Base-by-base conservation (phyloP, 352 stramenopile genomes). In the Phytophthora pini region DNA sequence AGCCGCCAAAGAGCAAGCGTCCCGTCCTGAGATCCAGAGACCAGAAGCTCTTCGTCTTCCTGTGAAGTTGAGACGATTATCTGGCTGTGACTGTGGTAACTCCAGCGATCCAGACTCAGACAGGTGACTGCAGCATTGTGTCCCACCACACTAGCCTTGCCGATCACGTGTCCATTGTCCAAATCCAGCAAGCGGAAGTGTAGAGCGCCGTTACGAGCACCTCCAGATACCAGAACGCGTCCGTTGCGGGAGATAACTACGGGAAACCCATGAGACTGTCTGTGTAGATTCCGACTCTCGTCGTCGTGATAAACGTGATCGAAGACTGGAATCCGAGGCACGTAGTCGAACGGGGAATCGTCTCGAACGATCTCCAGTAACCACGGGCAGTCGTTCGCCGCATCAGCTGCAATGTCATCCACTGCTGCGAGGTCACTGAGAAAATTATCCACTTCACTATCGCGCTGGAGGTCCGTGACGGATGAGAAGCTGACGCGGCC, bases 141-240 rank as follows among this genome's bases (percentile, higher is more conserved):
- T 0, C 88, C 88, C 3, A 86, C 84, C 9, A 94, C 85, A 54
- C 85, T 96, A 1, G 87, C 88, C 61, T 93, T 93, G 9, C 82
- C 88, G 22, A 95, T 59, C 15, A 96, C 74, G 43, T 94, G 88
- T 0, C 85, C 87, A 45, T 88, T 96, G 60, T 94, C 88, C 5
- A 93, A 62, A 51, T 96, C 88, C 0, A 95, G 32, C 6, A 95
- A 56, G 4, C 88, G 83, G 15, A 96, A 70, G 57, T 94, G 87
- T 26, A 96, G 57, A 11, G 85, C 87, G 2, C 88, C 88, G 54
- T 78, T 93, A 2, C 80, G 80, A 1, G 85, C 87, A 8, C 88
- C 88, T 39, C 86, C 88, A 8, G 80, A 90, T 3, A 92, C 66
- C 7, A 95, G 27, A 17, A 96, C 75, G 20, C 88, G 84, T 0